These are phyloP conservation scores for Mucor piriformis DNA, from an alignment of 371 early-diverging fungal species.

Conservation along the genomic window DNA sequence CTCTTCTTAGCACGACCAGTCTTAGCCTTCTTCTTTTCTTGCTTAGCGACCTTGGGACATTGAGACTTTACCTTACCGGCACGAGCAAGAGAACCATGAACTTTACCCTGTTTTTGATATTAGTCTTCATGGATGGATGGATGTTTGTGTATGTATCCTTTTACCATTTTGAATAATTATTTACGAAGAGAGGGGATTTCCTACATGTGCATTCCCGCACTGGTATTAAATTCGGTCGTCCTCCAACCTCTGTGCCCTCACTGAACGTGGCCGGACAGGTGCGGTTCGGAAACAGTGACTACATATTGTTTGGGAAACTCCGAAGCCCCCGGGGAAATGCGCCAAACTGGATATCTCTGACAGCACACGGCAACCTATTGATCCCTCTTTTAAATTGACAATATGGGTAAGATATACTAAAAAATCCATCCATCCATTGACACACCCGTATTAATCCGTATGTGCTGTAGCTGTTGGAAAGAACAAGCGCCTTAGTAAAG, in stretches of 20 bases:
- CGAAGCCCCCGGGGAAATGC: too few relatives aligned
- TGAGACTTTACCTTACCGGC: conserved; percentile 99
- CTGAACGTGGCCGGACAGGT: too few relatives aligned
- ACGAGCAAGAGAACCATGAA: conserved; percentile 99
- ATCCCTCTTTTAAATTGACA: conserved; percentile 31
- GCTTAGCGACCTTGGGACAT: conserved; percentile 98
- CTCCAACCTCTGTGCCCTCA: too few relatives aligned
- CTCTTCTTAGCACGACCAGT: conserved; percentile 99
- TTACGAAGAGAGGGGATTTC: conserved; percentile 24
- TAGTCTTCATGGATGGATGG: conserved; percentile 14
- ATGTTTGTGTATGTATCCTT: not conserved
- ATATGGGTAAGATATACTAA: conserved; percentile 22
- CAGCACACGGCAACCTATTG: conserved; percentile 11
- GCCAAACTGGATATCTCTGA: conserved; percentile 9
- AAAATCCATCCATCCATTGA: conserved; percentile 20
- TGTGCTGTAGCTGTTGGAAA: conserved; percentile 82
- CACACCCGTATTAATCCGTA: not conserved
- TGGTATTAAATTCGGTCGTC: too few relatives aligned
- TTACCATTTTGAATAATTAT: conserved; percentile 36
- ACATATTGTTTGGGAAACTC: too few relatives aligned
- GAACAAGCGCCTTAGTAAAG: conserved; percentile 95
- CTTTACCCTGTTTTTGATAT: conserved; percentile 87
- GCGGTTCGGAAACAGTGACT: too few relatives aligned
- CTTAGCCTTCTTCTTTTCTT: conserved; percentile 94
- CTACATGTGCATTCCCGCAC: not conserved